Evolutionary conservation across 441 rosid genomes (phyloP), one percentile per base, ranked within the genome.

Genomic region (Metrosideros polymorpha): DNA sequence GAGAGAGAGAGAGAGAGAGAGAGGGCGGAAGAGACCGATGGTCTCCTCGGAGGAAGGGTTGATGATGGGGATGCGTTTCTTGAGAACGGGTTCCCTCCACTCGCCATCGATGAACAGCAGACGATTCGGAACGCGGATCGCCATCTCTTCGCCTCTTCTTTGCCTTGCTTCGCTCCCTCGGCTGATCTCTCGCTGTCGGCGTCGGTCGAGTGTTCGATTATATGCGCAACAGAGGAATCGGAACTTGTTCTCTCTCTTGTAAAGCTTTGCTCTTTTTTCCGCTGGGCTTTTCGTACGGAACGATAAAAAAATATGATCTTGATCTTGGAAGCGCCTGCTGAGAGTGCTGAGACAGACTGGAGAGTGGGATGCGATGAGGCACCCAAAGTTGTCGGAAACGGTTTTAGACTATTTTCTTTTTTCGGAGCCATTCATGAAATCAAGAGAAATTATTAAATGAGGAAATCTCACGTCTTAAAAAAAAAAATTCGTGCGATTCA

Each of bases 71-170:
- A 98, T 87, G 84, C 96, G 96, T 84, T 92, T 91, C 84, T 93
- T 92, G 84, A 92, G 94, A 39, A 93, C 82, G 10, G 99, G 95
- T 63, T 94, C 96, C 82, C 89, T 90, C 99, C 99, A 98, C 87
- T 94, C 93, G 82, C 99, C 99, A 86, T 90, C 93, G 88, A 98
- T 96, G 94, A 94, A 92, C 32, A 98, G 93, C 89, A 91, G 94
- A 30, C 99, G 95, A 85, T 66, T 87, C 24, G 98, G 98, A 15
- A 94, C 85, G 24, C 83, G 87, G 61, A 91, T 88, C 85, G 93
- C 95, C 98, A 94, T 94, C 82, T 53, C 75, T 42, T 4, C 17
- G 39, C 63, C 17, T 8, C 53, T 82, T n/a, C 42, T 49, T 19
- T 50, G 4, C 4, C 14, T 55, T 12, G 15, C 6, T 9, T 25